Evolutionary conservation across 108 stramenopile species (phyloP), one percentile per base, ranked within the genome.

Genomic region (Fragilaria radians): DNA sequence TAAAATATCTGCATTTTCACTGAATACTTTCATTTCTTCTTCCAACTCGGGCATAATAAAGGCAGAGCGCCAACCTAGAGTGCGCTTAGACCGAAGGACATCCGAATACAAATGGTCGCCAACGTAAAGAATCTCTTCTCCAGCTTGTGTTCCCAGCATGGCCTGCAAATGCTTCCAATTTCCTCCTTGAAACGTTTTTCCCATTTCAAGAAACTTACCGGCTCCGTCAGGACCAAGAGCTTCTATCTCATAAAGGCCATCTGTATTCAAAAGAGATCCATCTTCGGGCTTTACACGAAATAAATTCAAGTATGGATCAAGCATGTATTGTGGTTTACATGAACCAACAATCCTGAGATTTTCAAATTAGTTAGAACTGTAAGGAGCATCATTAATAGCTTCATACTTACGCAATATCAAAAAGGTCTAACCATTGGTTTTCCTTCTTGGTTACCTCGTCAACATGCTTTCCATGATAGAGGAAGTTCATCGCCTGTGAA

Each of bases 21-120:
- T 42, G 65, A 85, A 90, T 24, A 71, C 73, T 47, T 70, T 57
- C 72, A 94, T 86, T 71, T 94, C 89, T n/a, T 84, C 81, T 17
- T 78, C 80, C 21, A 94, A 71, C 62, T 94, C 92, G 1, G 92
- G 92, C 79, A 94, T 80, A 57, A 94, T 89, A 54, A 94, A 90
- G 33, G 78, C 68, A 1, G 94, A 93, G 57, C 96, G 68, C 96
- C 96, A 97, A 7, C 96, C 96, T n/a, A 97, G 83, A 14, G 94
- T 94, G 46, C 96, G 73, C 73, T 94, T 94, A 5, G 91, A 91
- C 30, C 96, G 71, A 47, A 95, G 57, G 18, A 97, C 92, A 58
- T 96, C 95, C 23, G 90, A 71, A 67, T 94, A 97, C 60, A 97
- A 87, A 74, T 97, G 96, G 65, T 97, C 96, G 30, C 96, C 96